Conservation (phyloP, 768 basidiomycete species). For the Tricholoma terreum region DNA sequence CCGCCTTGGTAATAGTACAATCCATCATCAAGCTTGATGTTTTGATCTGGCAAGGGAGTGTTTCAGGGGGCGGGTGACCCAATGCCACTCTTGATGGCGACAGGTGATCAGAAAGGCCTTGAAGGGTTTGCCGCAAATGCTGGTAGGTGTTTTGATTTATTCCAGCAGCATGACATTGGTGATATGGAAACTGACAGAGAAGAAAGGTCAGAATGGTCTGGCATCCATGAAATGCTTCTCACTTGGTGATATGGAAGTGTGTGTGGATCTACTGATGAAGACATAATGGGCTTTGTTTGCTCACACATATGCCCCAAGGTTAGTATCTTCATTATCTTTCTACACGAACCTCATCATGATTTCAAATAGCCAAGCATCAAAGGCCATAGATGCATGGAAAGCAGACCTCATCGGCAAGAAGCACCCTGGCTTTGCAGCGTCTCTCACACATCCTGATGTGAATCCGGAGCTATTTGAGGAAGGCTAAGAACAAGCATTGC, state of each 20-base stretch:
- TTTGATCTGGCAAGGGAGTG: constrained; percentile 89
- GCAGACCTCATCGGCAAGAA: constrained; percentile 63
- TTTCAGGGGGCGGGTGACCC: constrained; percentile 83
- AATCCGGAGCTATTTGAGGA: constrained; percentile 57
- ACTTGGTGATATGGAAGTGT: background rate
- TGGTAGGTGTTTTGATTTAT: constrained; percentile 40
- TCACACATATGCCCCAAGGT: constrained; percentile 56
- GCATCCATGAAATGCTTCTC: background rate
- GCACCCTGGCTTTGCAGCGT: constrained; percentile 70
- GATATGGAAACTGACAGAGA: constrained; percentile 47
- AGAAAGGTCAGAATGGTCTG: constrained; percentile 71
- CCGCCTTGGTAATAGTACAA: constrained; percentile 71
- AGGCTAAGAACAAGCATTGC: constrained; percentile 47
- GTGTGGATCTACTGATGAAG: constrained; percentile 25
- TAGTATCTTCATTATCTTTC: no score
- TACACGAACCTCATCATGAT: no score
- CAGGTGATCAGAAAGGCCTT: background rate
- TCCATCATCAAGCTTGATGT: no score
- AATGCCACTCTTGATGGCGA: constrained; percentile 76
- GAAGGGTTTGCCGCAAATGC: constrained; percentile 48
- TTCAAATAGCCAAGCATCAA: constrained; percentile 11
- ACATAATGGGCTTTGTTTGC: constrained; percentile 62
- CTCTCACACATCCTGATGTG: background rate
- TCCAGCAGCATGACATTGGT: constrained; percentile 7
- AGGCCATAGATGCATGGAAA: constrained; percentile 57